Evolutionary conservation across 2,329 filamentous ascomycete genomes (phyloP).

Genomic region (Pseudopyricularia cyperi): DNA sequence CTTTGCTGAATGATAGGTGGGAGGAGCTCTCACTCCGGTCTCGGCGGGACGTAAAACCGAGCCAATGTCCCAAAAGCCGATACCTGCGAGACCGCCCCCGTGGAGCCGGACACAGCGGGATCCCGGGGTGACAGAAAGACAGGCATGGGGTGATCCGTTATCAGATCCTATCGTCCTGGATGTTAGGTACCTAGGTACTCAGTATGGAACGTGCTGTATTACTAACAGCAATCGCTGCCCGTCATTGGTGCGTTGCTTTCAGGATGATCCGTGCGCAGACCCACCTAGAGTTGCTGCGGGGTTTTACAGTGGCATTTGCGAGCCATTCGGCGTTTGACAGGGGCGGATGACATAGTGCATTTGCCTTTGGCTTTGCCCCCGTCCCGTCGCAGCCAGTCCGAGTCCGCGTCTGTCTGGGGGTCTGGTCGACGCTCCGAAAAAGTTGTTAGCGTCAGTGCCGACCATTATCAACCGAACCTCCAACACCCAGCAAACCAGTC

Average conservation of each 20-base stretch:
- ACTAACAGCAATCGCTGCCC: not conserved
- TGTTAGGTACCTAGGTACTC: too few species aligned
- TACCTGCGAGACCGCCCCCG: not conserved
- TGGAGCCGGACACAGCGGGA: not conserved
- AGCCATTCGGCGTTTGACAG: slow-evolving; percentile 1
- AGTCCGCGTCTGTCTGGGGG: too few species aligned
- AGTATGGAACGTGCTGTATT: too few species aligned
- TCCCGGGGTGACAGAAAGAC: too few species aligned
- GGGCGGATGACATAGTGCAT: slow-evolving; percentile 4
- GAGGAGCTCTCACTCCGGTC: too few species aligned
- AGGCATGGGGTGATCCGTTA: not conserved
- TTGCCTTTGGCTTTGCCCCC: not conserved
- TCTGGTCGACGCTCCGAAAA: too few species aligned
- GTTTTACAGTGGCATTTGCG: not conserved
- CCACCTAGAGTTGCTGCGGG: not conserved
- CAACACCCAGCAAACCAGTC: not conserved
- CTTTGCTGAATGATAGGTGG: too few species aligned
- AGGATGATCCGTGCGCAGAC: not conserved
- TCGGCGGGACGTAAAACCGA: not conserved
- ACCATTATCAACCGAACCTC: too few species aligned
- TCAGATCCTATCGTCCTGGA: not conserved
- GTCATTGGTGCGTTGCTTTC: not conserved
- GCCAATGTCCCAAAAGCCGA: not conserved
- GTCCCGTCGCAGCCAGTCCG: too few species aligned
- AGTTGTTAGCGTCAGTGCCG: too few species aligned